phyloP scores from a whole-genome alignment of 371 early-diverging fungal genomes.

The Chytridiales sp. region DNA sequence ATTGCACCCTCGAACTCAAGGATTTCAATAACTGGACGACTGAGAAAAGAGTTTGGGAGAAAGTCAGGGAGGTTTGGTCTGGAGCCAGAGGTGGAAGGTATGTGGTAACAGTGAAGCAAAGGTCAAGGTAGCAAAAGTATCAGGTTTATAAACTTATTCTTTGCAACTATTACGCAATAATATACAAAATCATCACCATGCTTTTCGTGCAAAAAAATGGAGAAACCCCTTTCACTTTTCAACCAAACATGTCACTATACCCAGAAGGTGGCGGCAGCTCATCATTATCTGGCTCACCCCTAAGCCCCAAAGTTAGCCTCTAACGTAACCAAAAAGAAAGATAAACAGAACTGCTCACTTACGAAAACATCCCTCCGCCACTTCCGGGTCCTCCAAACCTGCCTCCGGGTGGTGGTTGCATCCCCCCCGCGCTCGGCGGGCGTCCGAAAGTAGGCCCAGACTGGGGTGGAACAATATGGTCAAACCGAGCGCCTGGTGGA shows the following conservation, averaged over 20 bases:
- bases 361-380: conserved; percentile 14
- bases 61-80: no score
- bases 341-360: neutral
- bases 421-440: conserved; percentile 28
- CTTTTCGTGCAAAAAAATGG: no score
- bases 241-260: conserved; percentile 62
- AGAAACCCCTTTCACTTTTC: neutral
- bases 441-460: conserved; percentile 39
- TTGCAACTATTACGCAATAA: no score
- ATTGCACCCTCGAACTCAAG: no score
- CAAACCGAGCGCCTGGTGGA: conserved; percentile 93
- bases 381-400: conserved; percentile 19
- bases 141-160: no score
- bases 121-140: no score
- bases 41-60: no score
- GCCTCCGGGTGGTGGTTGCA: conserved; percentile 39
- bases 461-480: conserved; percentile 86
- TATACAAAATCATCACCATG: no score
- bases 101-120: no score
- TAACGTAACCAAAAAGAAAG: neutral
- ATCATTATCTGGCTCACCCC: conserved; percentile 72
- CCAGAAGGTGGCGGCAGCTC: conserved; percentile 71
- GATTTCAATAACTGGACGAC: no score
- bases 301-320: conserved; percentile 12
- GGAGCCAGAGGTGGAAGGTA: no score